Base-by-base conservation (phyloP, 305 asterid species). In the Fraxinus platypoda region DNA sequence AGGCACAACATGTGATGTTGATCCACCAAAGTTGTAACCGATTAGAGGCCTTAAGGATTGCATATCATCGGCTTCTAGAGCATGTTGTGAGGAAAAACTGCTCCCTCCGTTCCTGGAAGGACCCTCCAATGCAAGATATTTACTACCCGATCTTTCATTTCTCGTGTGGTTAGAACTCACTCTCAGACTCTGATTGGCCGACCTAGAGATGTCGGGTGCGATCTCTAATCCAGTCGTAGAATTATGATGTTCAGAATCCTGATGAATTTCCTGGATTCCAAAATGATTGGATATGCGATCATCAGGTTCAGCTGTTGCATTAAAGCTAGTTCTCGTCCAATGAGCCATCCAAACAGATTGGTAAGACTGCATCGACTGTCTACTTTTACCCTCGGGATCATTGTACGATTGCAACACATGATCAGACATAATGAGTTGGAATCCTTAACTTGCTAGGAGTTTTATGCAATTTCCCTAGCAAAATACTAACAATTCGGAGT, bases 341-440 rank as follows among this genome's bases (percentile, higher is more conserved):
- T 86, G 97, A 17, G 92, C 85, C 92, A 92, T 84, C 97, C 97
- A 92, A 78, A 34, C 75, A 59, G 97, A 90, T 77, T 90, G 91
- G 78, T 82, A 80, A 78, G 91, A 54, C 80, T 84, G 86, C 73
- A 46, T 25, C 72, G 87, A 80, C 78, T 84, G 88, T 72, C 85
- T 84, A 68, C 77, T 84, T 49, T 73, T 90, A 52, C 84, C 91
- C 52, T 87, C 88, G 76, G 82, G 75, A 73, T 75, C 88, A 31
- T 70, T 76, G 23, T 35, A 8, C 0, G 87, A 82, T 21, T 78
- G 75, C 79, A 68, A 66, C 30, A 35, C 83, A 73, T 77, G 83
- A 80, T 89, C 91, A 57, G 93, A 85, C 96, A 91, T 92, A 83
- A 84, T 76, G 80, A 43, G 13, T 74, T 71, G 78, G 74, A 66